Evolutionary conservation across 495 filamentous ascomycete genomes (phyloP).

Genomic region (Penicillium pulvis): DNA sequence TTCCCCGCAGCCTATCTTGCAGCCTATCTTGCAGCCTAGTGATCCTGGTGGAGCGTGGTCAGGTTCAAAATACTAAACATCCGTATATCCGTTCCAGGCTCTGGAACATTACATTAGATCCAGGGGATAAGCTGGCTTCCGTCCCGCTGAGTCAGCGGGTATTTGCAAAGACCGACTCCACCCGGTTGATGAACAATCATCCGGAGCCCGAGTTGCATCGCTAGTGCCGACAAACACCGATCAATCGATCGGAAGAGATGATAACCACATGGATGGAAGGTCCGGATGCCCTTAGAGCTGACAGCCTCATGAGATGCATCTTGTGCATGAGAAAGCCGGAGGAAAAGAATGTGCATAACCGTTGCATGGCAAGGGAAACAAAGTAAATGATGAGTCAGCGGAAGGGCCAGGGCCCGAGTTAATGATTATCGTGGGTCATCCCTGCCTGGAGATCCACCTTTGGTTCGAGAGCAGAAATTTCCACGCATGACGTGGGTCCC

Average conservation of each 20-base stretch:
- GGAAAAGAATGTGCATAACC: not conserved
- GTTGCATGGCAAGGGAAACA: not conserved
- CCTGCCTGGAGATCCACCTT: conserved; percentile 7
- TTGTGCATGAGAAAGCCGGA: not conserved
- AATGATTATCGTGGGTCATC: not conserved
- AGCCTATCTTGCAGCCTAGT: no score
- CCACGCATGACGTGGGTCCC: conserved; percentile 6
- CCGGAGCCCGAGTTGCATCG: not conserved
- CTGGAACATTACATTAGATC: not conserved
- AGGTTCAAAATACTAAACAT: no score
- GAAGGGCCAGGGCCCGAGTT: not conserved
- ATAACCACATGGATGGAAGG: not conserved
- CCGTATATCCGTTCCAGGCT: not conserved
- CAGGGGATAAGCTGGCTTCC: not conserved
- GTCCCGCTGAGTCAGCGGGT: conserved; percentile 1
- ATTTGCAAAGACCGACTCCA: not conserved
- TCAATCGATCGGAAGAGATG: not conserved
- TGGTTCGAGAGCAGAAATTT: conserved; percentile 13
- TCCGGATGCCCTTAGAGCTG: not conserved
- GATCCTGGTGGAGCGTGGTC: no score
- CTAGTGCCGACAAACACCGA: not conserved
- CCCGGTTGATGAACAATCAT: not conserved
- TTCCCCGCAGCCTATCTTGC: no score
- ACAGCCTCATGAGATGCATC: no score
- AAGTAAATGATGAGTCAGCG: conserved; percentile 1